Evolutionary conservation across 768 basidiomycete genomes (phyloP), one percentile per base, ranked within the genome.

Genomic region (Mycena epipterygia): DNA sequence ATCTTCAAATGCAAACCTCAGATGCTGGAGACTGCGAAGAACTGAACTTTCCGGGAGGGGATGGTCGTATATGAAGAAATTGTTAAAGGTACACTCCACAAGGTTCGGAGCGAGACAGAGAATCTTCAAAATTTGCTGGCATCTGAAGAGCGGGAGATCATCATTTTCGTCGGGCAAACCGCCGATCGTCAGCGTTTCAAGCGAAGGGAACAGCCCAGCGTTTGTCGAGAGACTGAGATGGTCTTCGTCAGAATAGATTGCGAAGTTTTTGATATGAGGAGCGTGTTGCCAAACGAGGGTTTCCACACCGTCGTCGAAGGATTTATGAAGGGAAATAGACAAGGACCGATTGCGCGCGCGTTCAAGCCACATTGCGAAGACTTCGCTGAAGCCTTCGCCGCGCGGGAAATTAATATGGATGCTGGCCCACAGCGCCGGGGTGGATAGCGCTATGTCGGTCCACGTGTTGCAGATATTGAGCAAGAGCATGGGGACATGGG

Each of bases 21-120:
- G 7, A 17, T 21, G 27, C 19, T 39, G 39, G 5, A 53, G 30
- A 17, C 2, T 25, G 4, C 33, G 58, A 48, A 46, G 58, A n/a
- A 46, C 13, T 21, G 33, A 2, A 11, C 23, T 32, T 41, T 11
- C 13, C 4, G 39, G 7, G 4, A 17, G 39, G 19, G 16, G 35
- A 6, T 21, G 1, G 16, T 7, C 27, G 4, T 30, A 8, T n/a
- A 17, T 19, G 39, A 4, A 41, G 0, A 11, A 0, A n/a, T 44
- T 23, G 14, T 37, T 16, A 2, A 61, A 48, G n/a, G 14, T 61
- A 33, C 59, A 61, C 8, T 42, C 19, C 30, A 25, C 19, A 23
- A 61, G 59, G 59, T 61, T 61, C 6, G 58, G 59, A 37, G 59
- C 46, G n/a, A 16, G 33, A 35, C 46, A 46, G n/a, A 49, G 23